Evolutionary conservation across 805 yeast species (phyloP), one percentile per base, ranked within the genome.

Genomic region (Blastobotrys americana): DNA sequence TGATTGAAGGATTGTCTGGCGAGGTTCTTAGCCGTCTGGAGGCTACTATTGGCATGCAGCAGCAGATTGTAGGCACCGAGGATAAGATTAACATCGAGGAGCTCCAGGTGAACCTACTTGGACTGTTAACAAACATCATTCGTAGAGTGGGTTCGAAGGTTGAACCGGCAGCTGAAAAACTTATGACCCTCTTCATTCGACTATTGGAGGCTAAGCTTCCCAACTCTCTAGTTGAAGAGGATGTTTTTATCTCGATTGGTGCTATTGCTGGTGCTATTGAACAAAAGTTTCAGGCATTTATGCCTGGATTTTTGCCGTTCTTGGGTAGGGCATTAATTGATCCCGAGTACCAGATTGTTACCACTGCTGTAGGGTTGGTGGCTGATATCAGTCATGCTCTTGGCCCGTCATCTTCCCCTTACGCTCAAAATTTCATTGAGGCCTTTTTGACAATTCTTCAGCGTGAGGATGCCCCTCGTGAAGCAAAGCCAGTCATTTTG

Each of bases 331-430:
- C 96, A 0, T 71, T 93, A 49, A 76, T 78, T 55, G 89, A 88
- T 64, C 78, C 84, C 5, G 96, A 86, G 33, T 79, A 87, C 3
- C 84, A 89, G 33, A 80, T 85, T 8, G 83, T 96, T 58, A 77
- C 77, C 51, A 85, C 96, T 3, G 95, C 97, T 2, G 88, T 93
- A 46, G 97, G 98, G 3, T 74, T 93, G 41, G 88, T 93, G 47
- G 96, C 96, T 16, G 98, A 93, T 67, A 81, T 90, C 54, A 77
- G 94, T 6, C 95, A 88, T 59, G 86, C 97, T 0, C 72, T 93
- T 43, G 95, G 94, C 25, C 74, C 71, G 19, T 72, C 72, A 21
- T 78, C 89, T 53, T 73, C 75, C 47, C 86, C 83, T 44, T 90
- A 85, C 62, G 78, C 84, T 51, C 80, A 79, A 48, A 83, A 82